Evolutionary conservation across 2,329 filamentous ascomycete species (phyloP), one percentile per base, ranked within the genome.

Genomic region (Exophiala phaeomuriformis): DNA sequence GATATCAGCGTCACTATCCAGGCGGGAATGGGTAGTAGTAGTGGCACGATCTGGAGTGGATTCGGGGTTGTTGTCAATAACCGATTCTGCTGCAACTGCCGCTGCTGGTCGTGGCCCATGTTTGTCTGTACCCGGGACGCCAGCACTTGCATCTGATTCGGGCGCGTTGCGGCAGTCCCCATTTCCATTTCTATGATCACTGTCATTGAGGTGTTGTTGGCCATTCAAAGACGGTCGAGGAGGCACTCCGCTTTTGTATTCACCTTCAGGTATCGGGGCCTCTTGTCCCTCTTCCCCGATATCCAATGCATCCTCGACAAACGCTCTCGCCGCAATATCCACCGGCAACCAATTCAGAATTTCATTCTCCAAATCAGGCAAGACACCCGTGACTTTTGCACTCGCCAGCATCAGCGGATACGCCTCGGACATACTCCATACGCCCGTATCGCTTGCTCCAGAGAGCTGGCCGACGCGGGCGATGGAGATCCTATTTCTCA

Each of bases 401-500:
- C 68, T 72, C 10, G 41, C 39, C 0, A 82, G 64, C 63, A 81
- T 73, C 40, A 81, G 61, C 0, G 79, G 75, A 27, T 79, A 77
- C 0, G 76, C 77, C 56, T 80, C 77, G 0, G 68, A 73, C 2
- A 64, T 63, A 57, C 77, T 79, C 78, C 77, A 80, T 2, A 75
- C 61, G 1, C 77, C 78, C n/a, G 67, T 57, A 1, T 65, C 48
- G 0, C 69, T 75, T 57, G 79, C 76, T 1, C 71, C 76, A 9
- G 76, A 71, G 9, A 80, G 71, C 59, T 80, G 77, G 0, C 78
- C 77, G 0, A 79, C 68, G 0, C 78, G 68, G 3, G 76, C 65
- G 6, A 78, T 63, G n/a, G 69, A 68, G 33, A 77, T 69, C 2
- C 73, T 61, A 32, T 59, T 44, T 1, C 61, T 60, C 47, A 59